These are phyloP conservation scores for Clavariopsis aquatica DNA, from an alignment of 495 filamentous ascomycete genomes.

Conservation along the genomic window DNA sequence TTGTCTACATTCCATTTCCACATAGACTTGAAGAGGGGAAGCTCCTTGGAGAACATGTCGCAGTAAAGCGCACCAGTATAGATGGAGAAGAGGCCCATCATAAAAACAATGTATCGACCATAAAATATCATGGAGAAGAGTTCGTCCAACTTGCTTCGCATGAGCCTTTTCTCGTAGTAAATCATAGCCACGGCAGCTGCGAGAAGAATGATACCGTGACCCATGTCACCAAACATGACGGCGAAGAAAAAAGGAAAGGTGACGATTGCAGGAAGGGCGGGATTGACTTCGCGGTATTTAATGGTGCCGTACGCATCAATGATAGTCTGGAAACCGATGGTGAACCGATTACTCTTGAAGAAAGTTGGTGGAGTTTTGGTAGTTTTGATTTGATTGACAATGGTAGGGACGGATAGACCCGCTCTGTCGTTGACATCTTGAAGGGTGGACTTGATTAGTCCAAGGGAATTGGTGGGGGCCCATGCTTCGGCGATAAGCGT, in stretches of 20 bases:
- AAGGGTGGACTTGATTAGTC: conserved; percentile 91
- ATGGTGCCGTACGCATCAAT: conserved; percentile 97
- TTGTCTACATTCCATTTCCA: conserved; percentile 82
- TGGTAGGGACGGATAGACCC: conserved; percentile 90
- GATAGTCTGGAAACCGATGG: conserved; percentile 96
- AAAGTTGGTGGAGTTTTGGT: conserved; percentile 97
- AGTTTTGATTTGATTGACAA: conserved; percentile 94
- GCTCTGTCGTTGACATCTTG: conserved; percentile 96
- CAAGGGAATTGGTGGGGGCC: conserved; percentile 87
- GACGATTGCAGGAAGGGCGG: conserved; percentile 87
- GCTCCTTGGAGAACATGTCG: conserved; percentile 90
- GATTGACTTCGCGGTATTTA: conserved; percentile 97
- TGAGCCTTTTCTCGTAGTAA: conserved; percentile 84
- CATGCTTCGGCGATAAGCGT: conserved; percentile 97
- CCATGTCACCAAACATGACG: conserved; percentile 98
- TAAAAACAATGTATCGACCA: conserved; percentile 94
- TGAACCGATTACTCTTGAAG: conserved; percentile 96
- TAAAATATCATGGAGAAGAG: conserved; percentile 98
- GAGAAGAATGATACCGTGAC: conserved; percentile 86
- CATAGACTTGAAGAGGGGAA: conserved; percentile 83
- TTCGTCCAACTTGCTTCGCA: conserved; percentile 86
- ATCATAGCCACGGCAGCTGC: conserved; percentile 84
- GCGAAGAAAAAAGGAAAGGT: conserved; percentile 99
- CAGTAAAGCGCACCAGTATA: conserved; percentile 98
- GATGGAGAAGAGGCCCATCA: conserved; percentile 97